Conservation (phyloP, 1,139 yeast genomes). For the Pichia sp. region DNA sequence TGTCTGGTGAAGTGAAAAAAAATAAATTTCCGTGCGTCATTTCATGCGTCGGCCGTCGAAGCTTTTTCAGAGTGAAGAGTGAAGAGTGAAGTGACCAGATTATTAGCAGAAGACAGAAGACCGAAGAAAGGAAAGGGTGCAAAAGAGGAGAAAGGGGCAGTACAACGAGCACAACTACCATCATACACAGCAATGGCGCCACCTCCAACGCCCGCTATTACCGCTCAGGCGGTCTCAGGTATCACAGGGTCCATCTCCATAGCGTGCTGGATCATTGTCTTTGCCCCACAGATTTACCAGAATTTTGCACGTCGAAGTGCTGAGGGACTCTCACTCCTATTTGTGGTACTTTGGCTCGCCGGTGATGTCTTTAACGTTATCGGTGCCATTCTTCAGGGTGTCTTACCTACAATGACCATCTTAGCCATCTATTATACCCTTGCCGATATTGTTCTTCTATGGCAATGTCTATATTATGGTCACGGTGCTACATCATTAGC, state of each 20-base stretch:
- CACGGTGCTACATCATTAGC: slow-evolving; percentile 31
- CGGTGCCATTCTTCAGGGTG: slow-evolving; percentile 83
- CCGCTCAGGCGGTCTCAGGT: slow-evolving; percentile 78
- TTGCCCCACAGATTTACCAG: slow-evolving; percentile 95
- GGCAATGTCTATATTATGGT: slow-evolving; percentile 77
- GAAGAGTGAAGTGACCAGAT: no score
- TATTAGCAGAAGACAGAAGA: no score
- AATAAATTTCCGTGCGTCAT: no score
- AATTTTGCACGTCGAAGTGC: slow-evolving; percentile 77
- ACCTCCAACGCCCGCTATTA: slow-evolving; percentile 55
- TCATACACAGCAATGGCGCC: slow-evolving; percentile 35
- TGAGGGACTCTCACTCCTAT: slow-evolving; percentile 78
- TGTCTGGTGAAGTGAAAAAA: no score
- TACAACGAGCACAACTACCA: not conserved
- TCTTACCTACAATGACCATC: slow-evolving; percentile 86
- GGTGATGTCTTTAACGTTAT: slow-evolving; percentile 90
- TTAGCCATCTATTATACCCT: slow-evolving; percentile 86
- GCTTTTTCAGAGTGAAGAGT: no score
- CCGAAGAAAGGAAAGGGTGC: no score
- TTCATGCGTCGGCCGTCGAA: not conserved
- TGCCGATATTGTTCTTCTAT: slow-evolving; percentile 76
- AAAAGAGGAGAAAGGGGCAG: not conserved
- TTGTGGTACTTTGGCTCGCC: slow-evolving; percentile 77
- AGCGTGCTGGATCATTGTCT: slow-evolving; percentile 97
- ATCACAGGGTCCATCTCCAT: slow-evolving; percentile 87